Evolutionary conservation across 148 eudicot species (phyloP).

Genomic region (Gaultheria prostrata): DNA sequence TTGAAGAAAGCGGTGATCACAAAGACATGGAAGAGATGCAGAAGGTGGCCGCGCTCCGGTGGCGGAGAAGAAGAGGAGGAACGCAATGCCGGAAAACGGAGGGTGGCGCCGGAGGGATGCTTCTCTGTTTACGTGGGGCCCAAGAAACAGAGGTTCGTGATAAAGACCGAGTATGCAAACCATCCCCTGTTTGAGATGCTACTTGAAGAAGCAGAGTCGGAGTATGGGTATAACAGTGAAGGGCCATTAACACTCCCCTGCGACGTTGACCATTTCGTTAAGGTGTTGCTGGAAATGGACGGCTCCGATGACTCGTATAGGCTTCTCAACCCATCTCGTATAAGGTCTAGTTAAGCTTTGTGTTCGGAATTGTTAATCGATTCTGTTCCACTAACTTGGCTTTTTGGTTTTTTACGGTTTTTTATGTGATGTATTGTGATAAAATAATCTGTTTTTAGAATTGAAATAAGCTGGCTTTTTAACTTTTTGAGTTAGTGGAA

Average conservation of each 20-base stretch:
- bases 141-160: slow-evolving; percentile 58
- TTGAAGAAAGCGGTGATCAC: slow-evolving; percentile 40
- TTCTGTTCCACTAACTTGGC: too few relatives aligned
- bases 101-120: slow-evolving; percentile 52
- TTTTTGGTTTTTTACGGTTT: too few relatives aligned
- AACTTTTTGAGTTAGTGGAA: too few relatives aligned
- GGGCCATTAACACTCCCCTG: slow-evolving; percentile 78
- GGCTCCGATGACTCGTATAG: slow-evolving; percentile 29
- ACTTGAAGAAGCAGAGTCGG: slow-evolving; percentile 68
- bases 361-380: too few relatives aligned
- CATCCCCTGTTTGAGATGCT: slow-evolving; percentile 59
- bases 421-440: too few relatives aligned
- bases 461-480: too few relatives aligned
- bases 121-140: slow-evolving; percentile 82
- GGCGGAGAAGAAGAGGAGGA: slow-evolving; percentile 8
- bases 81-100: not conserved
- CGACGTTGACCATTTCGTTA: slow-evolving; percentile 45
- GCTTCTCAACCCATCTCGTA: slow-evolving; percentile 32
- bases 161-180: slow-evolving; percentile 46
- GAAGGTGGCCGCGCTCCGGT: slow-evolving; percentile 29
- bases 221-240: slow-evolving; percentile 52
- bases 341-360: not conserved
- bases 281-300: slow-evolving; percentile 56
- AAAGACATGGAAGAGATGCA: slow-evolving; percentile 68
- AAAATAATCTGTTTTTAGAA: too few relatives aligned